phyloP scores from a whole-genome alignment of 768 basidiomycete species.

The Leccinum incarnatum region DNA sequence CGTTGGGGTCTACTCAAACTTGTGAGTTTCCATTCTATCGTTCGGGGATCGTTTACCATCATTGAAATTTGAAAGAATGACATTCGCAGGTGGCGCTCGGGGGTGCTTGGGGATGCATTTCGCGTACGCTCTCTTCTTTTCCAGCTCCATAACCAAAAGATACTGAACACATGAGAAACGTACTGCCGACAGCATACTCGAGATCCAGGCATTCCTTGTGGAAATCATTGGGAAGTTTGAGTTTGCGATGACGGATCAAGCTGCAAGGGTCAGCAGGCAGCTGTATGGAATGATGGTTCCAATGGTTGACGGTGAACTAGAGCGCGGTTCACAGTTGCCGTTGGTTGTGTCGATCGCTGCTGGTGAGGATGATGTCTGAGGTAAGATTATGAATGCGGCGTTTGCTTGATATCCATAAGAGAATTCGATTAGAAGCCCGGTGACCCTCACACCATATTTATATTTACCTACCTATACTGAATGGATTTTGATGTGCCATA shows the following conservation, averaged over 20 bases:
- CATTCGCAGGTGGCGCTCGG: constrained; percentile 19
- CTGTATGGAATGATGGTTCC: constrained; percentile 31
- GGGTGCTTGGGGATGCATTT: constrained; percentile 22
- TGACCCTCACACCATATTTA: no score
- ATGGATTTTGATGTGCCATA: no score
- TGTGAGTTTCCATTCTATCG: constrained; percentile 16
- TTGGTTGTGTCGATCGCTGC: constrained; percentile 4
- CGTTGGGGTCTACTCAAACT: constrained; percentile 29
- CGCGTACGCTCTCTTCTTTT: neutral
- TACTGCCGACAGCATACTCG: neutral
- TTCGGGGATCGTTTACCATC: neutral
- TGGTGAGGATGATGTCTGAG: neutral
- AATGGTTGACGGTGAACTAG: constrained; percentile 30
- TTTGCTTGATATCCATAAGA: no score
- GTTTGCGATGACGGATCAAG: constrained; percentile 28
- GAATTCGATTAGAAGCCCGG: no score
- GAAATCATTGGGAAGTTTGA: constrained; percentile 57
- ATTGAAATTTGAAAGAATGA: constrained; percentile 7
- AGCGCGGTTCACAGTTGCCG: constrained; percentile 29
- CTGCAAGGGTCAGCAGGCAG: constrained; percentile 26
- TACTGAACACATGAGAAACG: neutral
- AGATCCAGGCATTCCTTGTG: constrained; percentile 10
- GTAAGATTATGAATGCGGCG: neutral
- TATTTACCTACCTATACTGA: no score
- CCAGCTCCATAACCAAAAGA: neutral